phyloP scores from a whole-genome alignment of 345 rosid species.

The Cardiospermum halicacabum region DNA sequence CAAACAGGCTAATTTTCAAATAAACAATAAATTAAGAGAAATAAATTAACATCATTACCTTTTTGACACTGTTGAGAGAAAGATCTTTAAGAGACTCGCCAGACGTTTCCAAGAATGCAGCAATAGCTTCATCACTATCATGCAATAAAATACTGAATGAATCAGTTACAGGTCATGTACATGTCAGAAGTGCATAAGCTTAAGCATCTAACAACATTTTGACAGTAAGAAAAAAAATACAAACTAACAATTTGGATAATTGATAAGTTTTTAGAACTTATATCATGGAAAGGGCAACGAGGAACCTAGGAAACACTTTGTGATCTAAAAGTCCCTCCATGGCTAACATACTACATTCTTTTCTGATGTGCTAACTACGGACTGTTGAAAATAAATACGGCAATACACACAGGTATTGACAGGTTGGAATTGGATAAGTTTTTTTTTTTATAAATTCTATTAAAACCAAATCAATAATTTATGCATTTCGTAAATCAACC shows the following conservation, averaged over 20 bases:
- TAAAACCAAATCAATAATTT: background rate
- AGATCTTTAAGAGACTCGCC: constrained; percentile 61
- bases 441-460: background rate
- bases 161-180: background rate
- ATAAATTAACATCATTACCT: constrained; percentile 35
- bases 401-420: background rate
- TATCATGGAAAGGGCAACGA: no score
- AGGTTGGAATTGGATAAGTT: no score
- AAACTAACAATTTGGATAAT: background rate
- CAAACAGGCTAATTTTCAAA: background rate
- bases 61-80: constrained; percentile 62
- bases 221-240: background rate
- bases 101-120: constrained; percentile 80
- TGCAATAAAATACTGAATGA: background rate
- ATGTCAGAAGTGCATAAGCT: background rate
- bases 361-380: no score
- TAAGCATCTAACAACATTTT: constrained; percentile 1
- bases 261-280: no score
- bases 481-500: background rate
- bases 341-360: no score
- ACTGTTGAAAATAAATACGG: background rate
- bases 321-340: no score
- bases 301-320: no score
- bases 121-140: constrained; percentile 83
- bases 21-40: background rate